Evolutionary conservation across 768 basidiomycete species (phyloP), one percentile per base, ranked within the genome.

Genomic region (Sporobolomyces phaffii): DNA sequence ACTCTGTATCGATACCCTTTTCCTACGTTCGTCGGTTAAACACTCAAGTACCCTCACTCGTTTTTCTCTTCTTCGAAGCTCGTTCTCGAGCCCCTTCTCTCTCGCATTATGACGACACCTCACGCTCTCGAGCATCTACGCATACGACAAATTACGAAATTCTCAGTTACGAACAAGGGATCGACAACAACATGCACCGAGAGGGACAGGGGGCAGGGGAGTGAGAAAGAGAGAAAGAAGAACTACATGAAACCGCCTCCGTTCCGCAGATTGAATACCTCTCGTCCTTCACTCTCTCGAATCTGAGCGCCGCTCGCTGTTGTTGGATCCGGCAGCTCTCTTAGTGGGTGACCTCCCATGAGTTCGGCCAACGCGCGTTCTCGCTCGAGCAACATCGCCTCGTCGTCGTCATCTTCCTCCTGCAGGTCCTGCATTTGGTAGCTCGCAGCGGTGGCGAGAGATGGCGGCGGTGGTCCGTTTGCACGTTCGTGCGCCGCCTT

Each of bases 361-460:
- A 69, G 33, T 40, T 69, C 67, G 5, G 51, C 59, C 18, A 69
- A 36, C n/a, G 58, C 68, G 1, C 48, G 24, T 31, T 69, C 68
- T 22, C 68, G 47, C 49, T 60, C 63, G 18, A 28, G 52, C 53
- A 61, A 31, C 47, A 57, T 63, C 22, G 60, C 68, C 60, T 56
- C 60, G 34, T 60, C 54, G 31, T 67, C 51, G 40, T 63, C 66
- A 4, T 68, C 66, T 22, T 52, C 57, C 36, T 68, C 66, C 34
- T 59, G 40, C 26, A 67, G 48, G 8, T 29, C 38, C 13, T 17
- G 26, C 54, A 51, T 38, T 6, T 62, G 60, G 10, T 34, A 31
- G 29, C 40, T 1, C 17, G 26, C 15, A 2, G 38, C 45, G 33
- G 24, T 4, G 20, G 22, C 10, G n/a, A n/a, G n/a, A n/a, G n/a